Conservation (phyloP, 2,329 filamentous ascomycete species). For the Coleophoma crateriformis region DNA sequence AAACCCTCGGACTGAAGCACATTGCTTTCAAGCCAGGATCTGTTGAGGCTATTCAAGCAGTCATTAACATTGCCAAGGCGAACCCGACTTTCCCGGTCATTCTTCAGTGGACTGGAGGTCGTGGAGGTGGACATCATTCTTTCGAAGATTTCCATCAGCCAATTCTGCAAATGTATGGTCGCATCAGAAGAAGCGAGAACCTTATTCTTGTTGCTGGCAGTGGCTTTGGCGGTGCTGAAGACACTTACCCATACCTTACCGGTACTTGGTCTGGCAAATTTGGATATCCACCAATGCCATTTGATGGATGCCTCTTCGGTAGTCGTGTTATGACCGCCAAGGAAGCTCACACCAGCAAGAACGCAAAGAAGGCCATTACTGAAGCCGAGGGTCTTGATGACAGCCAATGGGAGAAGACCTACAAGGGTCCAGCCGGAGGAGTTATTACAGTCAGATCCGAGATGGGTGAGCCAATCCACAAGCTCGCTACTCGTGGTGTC, state of each 20-base stretch:
- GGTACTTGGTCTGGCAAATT: conserved; percentile 83
- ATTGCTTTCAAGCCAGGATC: conserved; percentile 94
- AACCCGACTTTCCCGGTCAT: conserved; percentile 91
- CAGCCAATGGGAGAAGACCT: conserved; percentile 83
- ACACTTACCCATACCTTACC: conserved; percentile 88
- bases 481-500: conserved; percentile 93
- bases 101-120: conserved; percentile 90
- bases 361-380: conserved; percentile 84
- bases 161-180: conserved; percentile 83
- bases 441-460: conserved; percentile 96
- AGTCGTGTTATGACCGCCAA: conserved; percentile 94
- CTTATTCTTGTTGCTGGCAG: conserved; percentile 85
- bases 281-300: conserved; percentile 89
- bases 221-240: conserved; percentile 84
- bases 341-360: conserved; percentile 82
- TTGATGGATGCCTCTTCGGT: conserved; percentile 85
- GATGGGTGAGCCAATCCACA: conserved; percentile 99
- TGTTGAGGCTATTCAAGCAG: conserved; percentile 78
- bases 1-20: conserved; percentile 87
- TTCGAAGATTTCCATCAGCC: conserved; percentile 95
- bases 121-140: conserved; percentile 90
- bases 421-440: conserved; percentile 85
- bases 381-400: conserved; percentile 81
- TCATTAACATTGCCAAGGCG: conserved; percentile 91
- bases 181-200: conserved; percentile 80